A percentile compares a stretch with the other conserved stretches of the same genome.
phyloP scores from a whole-genome alignment of 306 rosid genomes.

The Astragalus glycyphyllos region DNA sequence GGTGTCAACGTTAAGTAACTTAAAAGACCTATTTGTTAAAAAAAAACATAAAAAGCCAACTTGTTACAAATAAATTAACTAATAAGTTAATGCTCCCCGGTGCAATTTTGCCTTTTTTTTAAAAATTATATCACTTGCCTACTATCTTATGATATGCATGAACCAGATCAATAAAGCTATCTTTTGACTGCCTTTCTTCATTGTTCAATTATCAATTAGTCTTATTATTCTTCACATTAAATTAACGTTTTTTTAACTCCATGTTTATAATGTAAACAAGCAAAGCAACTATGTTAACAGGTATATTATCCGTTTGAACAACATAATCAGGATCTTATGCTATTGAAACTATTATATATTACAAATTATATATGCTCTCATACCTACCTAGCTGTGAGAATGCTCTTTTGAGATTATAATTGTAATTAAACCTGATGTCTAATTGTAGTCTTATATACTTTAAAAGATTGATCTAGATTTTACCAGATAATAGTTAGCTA shows the following conservation, averaged over 20 bases:
- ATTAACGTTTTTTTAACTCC: constrained; percentile 27
- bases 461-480: constrained; percentile 33
- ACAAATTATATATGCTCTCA: neutral
- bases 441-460: neutral
- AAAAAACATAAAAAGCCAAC: too few species aligned
- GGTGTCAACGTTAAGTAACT: too few species aligned
- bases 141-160: constrained; percentile 34
- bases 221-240: constrained; percentile 27
- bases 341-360: constrained; percentile 1
- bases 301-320: neutral
- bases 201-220: constrained; percentile 41
- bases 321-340: constrained; percentile 13
- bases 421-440: constrained; percentile 15
- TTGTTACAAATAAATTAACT: too few species aligned
- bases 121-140: too few species aligned
- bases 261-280: constrained; percentile 9
- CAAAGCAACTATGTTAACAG: constrained; percentile 2
- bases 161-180: constrained; percentile 51
- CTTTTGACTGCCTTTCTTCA: constrained; percentile 48
- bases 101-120: too few species aligned
- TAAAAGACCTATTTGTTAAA: too few species aligned
- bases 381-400: constrained; percentile 26
- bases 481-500: constrained; percentile 14
- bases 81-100: too few species aligned
- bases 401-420: constrained; percentile 27